Evolutionary conservation across 148 eudicot species (phyloP).

Genomic region (Dianthus caryophyllus): DNA sequence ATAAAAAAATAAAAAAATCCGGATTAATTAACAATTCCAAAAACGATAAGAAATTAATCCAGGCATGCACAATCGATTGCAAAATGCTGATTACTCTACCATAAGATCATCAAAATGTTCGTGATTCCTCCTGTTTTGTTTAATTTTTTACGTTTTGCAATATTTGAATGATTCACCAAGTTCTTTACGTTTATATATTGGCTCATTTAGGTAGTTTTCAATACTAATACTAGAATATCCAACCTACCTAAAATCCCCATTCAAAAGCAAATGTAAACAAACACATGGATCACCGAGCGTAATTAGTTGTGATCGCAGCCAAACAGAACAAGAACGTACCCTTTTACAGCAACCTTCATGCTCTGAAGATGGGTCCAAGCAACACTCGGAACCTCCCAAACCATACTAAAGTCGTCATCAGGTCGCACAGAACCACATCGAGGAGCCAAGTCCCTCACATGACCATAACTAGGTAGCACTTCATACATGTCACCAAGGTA

Average conservation of each 20-base stretch:
- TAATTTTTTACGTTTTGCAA: too few relatives aligned
- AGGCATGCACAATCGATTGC: too few relatives aligned
- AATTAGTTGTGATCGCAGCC: too few relatives aligned
- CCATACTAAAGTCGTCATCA: slow-evolving; percentile 94
- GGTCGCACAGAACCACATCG: slow-evolving; percentile 95
- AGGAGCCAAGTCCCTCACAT: slow-evolving; percentile 95
- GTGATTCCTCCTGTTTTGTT: too few relatives aligned
- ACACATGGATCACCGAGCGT: too few relatives aligned
- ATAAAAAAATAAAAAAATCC: neutral
- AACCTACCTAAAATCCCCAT: too few relatives aligned
- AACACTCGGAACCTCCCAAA: slow-evolving; percentile 95
- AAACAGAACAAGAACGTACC: slow-evolving; percentile 44
- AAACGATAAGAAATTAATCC: neutral
- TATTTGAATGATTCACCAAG: too few relatives aligned
- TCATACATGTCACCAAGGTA: slow-evolving; percentile 96
- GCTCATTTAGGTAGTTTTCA: too few relatives aligned
- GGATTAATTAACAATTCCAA: neutral
- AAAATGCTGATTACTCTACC: too few relatives aligned
- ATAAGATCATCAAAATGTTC: neutral
- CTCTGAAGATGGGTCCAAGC: slow-evolving; percentile 97
- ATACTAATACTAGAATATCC: too few relatives aligned
- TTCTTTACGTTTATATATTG: too few relatives aligned
- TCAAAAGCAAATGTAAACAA: too few relatives aligned
- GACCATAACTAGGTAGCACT: slow-evolving; percentile 96
- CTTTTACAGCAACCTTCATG: slow-evolving; percentile 79